Conservation (phyloP, 306 rosid species). For the Acacia confusa region DNA sequence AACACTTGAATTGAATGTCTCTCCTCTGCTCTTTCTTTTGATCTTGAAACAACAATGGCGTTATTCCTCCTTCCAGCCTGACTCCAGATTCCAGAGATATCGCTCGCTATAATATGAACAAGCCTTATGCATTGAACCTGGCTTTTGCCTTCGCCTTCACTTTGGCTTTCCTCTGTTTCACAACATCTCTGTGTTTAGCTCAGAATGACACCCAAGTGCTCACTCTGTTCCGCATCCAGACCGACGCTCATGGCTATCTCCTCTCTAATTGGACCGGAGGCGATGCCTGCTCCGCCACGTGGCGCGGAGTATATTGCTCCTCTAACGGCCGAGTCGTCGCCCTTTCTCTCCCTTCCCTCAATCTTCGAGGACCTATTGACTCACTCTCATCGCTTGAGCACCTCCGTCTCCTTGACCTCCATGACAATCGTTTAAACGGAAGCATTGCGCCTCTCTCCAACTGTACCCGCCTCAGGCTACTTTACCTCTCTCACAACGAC, state of each 20-base stretch:
- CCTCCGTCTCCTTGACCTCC: constrained; percentile 83
- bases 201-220: constrained; percentile 70
- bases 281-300: constrained; percentile 59
- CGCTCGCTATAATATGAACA: constrained; percentile 39
- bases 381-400: constrained; percentile 61
- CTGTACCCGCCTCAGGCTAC: constrained; percentile 71
- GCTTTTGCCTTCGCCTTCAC: constrained; percentile 24
- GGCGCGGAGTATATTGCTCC: constrained; percentile 87
- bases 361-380: constrained; percentile 76
- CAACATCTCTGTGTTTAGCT: constrained; percentile 18
- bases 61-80: constrained; percentile 38
- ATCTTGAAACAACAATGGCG: constrained; percentile 30
- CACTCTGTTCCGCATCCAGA: constrained; percentile 57
- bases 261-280: constrained; percentile 68
- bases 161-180: constrained; percentile 22
- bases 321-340: constrained; percentile 50
- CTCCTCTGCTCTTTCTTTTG: constrained; percentile 6
- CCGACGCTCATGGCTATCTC: constrained; percentile 84
- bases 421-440: constrained; percentile 81
- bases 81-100: constrained; percentile 24
- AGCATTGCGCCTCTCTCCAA: constrained; percentile 55
- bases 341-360: constrained; percentile 73
- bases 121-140: background rate
- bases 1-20: background rate
- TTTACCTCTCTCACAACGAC: constrained; percentile 84